A percentile compares a stretch with the other conserved stretches of the same genome.
phyloP scores from a whole-genome alignment of 805 yeast species.

The Candida railenensis region DNA sequence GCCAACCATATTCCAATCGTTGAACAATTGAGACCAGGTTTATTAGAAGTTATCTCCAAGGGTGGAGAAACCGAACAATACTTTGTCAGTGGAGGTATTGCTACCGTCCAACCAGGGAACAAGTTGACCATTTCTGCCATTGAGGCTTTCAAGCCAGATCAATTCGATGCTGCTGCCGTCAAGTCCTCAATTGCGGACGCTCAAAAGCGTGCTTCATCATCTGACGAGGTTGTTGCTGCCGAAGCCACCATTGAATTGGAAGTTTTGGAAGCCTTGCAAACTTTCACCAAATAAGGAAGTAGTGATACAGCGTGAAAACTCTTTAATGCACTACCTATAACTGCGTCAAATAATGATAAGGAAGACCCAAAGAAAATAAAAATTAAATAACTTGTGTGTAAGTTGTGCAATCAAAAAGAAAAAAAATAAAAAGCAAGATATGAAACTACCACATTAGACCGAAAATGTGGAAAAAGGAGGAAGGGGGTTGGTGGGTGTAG shows the following conservation, averaged over 20 bases:
- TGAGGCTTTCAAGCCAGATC: constrained; percentile 91
- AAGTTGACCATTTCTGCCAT: constrained; percentile 86
- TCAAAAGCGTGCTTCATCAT: constrained; percentile 80
- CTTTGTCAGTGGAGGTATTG: constrained; percentile 96
- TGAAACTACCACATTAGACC: too few species aligned
- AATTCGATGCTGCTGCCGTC: constrained; percentile 78
- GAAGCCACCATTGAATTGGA: constrained; percentile 95
- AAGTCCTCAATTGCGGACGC: constrained; percentile 87
- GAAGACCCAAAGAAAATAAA: too few species aligned
- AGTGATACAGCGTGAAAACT: too few species aligned
- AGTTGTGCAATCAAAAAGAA: neutral
- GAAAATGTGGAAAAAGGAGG: too few species aligned
- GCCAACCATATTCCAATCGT: constrained; percentile 98
- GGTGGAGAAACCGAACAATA: constrained; percentile 70
- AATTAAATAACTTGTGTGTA: too few species aligned
- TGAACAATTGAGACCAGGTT: constrained; percentile 95
- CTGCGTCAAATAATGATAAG: too few species aligned
- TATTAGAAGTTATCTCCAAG: constrained; percentile 85
- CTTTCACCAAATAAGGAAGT: constrained; percentile 61
- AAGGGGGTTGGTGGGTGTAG: too few species aligned
- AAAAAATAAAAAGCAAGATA: neutral
- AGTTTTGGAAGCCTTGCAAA: constrained; percentile 90
- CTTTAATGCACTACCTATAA: too few species aligned
- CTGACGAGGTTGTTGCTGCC: constrained; percentile 87
- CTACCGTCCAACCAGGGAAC: constrained; percentile 93